These are phyloP conservation scores for Sonneratia caseolaris DNA, from an alignment of 345 rosid species.

Conservation along the genomic window DNA sequence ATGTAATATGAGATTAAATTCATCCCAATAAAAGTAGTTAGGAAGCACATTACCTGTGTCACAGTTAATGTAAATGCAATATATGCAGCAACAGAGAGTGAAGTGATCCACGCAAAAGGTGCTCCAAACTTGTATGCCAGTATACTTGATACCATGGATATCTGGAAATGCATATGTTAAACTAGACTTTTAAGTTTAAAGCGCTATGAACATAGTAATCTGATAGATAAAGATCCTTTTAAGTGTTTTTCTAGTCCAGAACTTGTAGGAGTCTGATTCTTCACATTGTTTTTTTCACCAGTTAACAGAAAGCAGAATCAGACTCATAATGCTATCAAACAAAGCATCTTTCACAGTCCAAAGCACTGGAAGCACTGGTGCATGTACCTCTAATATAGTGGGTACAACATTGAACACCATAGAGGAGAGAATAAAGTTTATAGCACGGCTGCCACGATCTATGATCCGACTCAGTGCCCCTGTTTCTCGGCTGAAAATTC, in stretches of 20 bases:
- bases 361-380: conserved; percentile 10
- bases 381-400: conserved; percentile 77
- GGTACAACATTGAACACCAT: conserved; percentile 97
- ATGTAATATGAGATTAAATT: background rate
- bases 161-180: conserved; percentile 56
- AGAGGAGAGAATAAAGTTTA: conserved; percentile 83
- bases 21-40: background rate
- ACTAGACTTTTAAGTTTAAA: conserved; percentile 6
- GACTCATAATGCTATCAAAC: background rate
- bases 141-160: conserved; percentile 94
- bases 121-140: conserved; percentile 94
- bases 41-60: conserved; percentile 57
- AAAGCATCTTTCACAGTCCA: conserved; percentile 2
- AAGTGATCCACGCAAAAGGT: conserved; percentile 94
- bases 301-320: background rate
- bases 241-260: background rate
- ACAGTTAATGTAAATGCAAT: conserved; percentile 69
- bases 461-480: conserved; percentile 89
- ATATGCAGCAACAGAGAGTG: conserved; percentile 87
- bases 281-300: background rate
- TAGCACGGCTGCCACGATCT: conserved; percentile 99
- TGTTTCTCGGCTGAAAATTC: conserved; percentile 79
- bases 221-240: background rate
- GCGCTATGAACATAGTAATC: background rate
- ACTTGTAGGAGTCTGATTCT: background rate